Evolutionary conservation across 1,284 basidiomycete genomes (phyloP), one percentile per base, ranked within the genome.

Genomic region (Jaminaea rosea): DNA sequence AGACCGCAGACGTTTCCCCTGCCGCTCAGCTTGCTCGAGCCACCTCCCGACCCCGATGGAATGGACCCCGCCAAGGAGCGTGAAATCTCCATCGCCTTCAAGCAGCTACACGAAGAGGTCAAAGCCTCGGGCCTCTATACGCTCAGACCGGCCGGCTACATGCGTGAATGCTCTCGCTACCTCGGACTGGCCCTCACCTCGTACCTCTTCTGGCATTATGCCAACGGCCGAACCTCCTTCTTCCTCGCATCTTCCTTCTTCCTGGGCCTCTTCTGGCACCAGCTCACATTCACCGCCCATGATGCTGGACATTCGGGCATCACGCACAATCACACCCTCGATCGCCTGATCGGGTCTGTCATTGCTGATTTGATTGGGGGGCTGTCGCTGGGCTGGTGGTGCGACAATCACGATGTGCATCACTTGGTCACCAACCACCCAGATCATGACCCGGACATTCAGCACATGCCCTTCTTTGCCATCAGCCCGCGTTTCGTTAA

Each of bases 371-470:
- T 86, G 67, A 78, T 93, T 48, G 92, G 93, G 19, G 93, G 93
- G 1, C 78, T 99, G 49, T 93, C 89, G 72, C 81, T 94, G 31
- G 87, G 89, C 34, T 99, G 93, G 94, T 99, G 93, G 93, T 89
- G 91, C 53, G 83, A 94, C 75, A 97, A 94, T 72, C 93, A 98
- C 75, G 96, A 98, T 67, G 83, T 94, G 46, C 93, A 98, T 77
- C 93, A 98, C 77, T 80, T 97, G 47, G 89, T 97, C 52, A 88
- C 93, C 28, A 98, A 98, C 69, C 91, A 97, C 68, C 91, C 91
- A 3, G 87, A 93, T 54, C 94, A 99, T 83, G 92, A 82, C 73
- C 73, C 73, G 8, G 92, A 91, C 69, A 92, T 92, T 59, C 84
- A 93, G 76, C 92, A 98, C 75, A 80, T 98, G 45, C 93, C 93